Evolutionary conservation across 2,329 filamentous ascomycete genomes (phyloP).

Genomic region (Dothidotthia symphoricarpi): DNA sequence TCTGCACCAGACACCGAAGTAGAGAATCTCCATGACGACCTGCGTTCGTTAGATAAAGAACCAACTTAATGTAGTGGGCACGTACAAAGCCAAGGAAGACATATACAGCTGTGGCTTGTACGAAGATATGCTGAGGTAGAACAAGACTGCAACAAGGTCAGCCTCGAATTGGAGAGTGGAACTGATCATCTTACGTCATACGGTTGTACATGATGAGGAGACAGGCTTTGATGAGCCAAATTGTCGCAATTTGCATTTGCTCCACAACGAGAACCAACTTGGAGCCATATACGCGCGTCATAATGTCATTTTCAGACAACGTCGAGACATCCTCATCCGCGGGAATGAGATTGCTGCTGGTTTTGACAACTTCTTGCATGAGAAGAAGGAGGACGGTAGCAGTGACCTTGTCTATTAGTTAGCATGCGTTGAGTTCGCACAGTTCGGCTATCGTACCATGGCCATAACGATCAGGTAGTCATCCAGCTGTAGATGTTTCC

Average conservation of each 20-base stretch:
- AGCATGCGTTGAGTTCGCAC: constrained; percentile 1
- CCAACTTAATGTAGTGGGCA: background rate
- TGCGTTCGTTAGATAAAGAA: constrained; percentile 2
- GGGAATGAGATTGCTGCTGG: constrained; percentile 38
- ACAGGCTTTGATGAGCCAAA: constrained; percentile 56
- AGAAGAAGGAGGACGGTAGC: constrained; percentile 35
- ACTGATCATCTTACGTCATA: constrained; percentile 42
- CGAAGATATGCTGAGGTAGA: constrained; percentile 30
- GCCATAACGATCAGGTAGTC: constrained; percentile 39
- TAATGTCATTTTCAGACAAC: constrained; percentile 41
- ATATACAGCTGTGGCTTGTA: constrained; percentile 48
- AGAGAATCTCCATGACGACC: constrained; percentile 48
- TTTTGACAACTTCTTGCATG: constrained; percentile 35
- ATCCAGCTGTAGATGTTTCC: constrained; percentile 36
- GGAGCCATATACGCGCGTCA: constrained; percentile 51
- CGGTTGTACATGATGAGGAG: constrained; percentile 55
- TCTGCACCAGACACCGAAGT: constrained; percentile 57
- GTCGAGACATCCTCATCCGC: constrained; percentile 31
- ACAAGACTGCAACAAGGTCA: constrained; percentile 5
- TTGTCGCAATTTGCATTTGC: constrained; percentile 52
- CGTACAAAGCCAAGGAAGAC: constrained; percentile 47
- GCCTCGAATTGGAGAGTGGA: background rate
- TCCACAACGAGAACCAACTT: constrained; percentile 56
- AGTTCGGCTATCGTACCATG: constrained; percentile 25
- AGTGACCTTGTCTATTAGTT: constrained; percentile 21